These are phyloP conservation scores for Sarcocystis neurona DNA, from an alignment of 169 alveolate genomes.

Conservation along the genomic window DNA sequence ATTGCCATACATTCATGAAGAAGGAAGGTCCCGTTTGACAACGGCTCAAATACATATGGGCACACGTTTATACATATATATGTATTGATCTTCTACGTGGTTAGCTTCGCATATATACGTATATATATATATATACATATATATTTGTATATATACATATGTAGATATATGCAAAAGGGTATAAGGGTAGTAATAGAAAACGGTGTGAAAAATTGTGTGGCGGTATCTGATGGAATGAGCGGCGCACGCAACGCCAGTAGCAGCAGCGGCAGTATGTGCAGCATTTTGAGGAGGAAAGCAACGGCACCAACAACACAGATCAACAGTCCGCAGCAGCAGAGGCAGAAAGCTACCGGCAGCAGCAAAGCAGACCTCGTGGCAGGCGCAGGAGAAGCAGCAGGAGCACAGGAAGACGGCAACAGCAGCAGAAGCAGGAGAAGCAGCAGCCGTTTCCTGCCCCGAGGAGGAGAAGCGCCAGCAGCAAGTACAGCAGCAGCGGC, in stretches of 20 bases:
- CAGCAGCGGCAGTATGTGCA: background rate
- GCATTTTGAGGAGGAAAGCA: background rate
- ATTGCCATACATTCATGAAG: no score
- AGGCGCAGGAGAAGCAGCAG: background rate
- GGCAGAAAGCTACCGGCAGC: background rate
- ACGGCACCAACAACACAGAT: background rate
- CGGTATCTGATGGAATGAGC: background rate
- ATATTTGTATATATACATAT: background rate
- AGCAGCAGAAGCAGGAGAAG: background rate
- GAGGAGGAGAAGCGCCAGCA: constrained; percentile 22
- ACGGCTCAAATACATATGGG: no score
- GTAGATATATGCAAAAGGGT: background rate
- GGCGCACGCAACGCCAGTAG: background rate
- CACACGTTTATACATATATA: no score
- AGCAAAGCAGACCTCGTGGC: background rate
- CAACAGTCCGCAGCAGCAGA: constrained; percentile 35
- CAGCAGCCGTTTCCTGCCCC: background rate
- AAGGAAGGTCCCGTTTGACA: no score
- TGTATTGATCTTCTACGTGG: no score
- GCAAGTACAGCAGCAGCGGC: constrained; percentile 22
- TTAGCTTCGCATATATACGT: no score
- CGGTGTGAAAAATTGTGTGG: background rate
- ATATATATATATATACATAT: no score
- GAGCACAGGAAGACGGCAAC: background rate
- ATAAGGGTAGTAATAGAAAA: background rate